These are phyloP conservation scores for Xylaria sp. DNA, from an alignment of 2,329 filamentous ascomycete genomes.

Conservation along the genomic window DNA sequence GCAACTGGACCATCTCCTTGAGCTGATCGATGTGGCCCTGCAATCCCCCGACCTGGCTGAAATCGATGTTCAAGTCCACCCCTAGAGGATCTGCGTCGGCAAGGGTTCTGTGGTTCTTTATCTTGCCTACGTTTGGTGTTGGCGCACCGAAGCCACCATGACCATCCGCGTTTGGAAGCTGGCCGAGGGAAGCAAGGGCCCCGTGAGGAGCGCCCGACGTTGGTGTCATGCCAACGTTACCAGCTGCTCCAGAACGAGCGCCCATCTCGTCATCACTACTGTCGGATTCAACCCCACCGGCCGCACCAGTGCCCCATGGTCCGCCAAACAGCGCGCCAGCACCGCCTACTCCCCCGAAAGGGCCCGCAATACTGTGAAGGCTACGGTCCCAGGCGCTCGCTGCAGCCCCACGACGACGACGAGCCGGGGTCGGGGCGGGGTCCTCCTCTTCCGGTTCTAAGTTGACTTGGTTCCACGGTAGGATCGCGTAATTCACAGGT, in stretches of 20 bases:
- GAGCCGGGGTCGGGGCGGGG: slow-evolving; percentile 68
- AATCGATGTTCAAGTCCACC: slow-evolving; percentile 89
- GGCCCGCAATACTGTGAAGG: slow-evolving; percentile 87
- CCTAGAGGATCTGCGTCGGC: slow-evolving; percentile 94
- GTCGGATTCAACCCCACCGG: slow-evolving; percentile 83
- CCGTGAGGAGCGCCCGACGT: slow-evolving; percentile 52
- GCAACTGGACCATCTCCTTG: slow-evolving; percentile 97
- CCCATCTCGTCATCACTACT: slow-evolving; percentile 92
- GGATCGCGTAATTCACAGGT: slow-evolving; percentile 83
- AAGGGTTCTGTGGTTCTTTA: slow-evolving; percentile 89
- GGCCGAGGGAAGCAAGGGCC: slow-evolving; percentile 46
- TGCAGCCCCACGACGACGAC: slow-evolving; percentile 63
- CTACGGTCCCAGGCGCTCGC: slow-evolving; percentile 72
- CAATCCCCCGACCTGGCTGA: slow-evolving; percentile 90
- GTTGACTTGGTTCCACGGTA: slow-evolving; percentile 70
- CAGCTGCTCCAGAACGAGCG: slow-evolving; percentile 60
- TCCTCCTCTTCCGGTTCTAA: slow-evolving; percentile 77
- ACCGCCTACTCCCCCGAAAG: slow-evolving; percentile 85
- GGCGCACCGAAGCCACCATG: slow-evolving; percentile 51
- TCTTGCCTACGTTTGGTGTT: slow-evolving; percentile 80
- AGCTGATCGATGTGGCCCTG: slow-evolving; percentile 94
- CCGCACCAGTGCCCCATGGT: slow-evolving; percentile 69
- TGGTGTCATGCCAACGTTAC: slow-evolving; percentile 65
- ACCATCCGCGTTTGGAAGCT: slow-evolving; percentile 44
- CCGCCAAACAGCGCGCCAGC: slow-evolving; percentile 72